These are phyloP conservation scores for Corynascus novoguineensis DNA, from an alignment of 495 filamentous ascomycete genomes.

Conservation along the genomic window DNA sequence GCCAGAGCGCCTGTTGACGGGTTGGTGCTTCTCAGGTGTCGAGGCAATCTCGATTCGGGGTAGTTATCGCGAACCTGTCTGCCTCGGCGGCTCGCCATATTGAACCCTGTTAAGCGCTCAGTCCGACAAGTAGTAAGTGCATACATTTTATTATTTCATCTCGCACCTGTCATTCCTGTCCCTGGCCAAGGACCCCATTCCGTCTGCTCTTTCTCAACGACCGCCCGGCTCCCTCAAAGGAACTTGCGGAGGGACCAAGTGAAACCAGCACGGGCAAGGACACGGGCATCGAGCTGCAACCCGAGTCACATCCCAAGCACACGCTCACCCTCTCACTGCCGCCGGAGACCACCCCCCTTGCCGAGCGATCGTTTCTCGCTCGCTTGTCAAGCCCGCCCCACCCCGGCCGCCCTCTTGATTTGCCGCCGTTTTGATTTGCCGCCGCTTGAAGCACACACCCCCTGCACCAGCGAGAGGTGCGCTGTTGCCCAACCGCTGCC, in stretches of 20 bases:
- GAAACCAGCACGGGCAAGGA: slow-evolving; percentile 16
- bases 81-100: slow-evolving; percentile 11
- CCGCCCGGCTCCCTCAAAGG: neutral
- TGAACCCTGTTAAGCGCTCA: slow-evolving; percentile 12
- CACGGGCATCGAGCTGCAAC: slow-evolving; percentile 24
- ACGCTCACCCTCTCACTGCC: slow-evolving; percentile 23
- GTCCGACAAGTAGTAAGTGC: slow-evolving; percentile 17
- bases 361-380: slow-evolving; percentile 33
- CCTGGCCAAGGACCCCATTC: neutral
- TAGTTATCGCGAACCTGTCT: slow-evolving; percentile 3
- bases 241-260: slow-evolving; percentile 8
- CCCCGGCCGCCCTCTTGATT: slow-evolving; percentile 21
- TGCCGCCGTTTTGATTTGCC: slow-evolving; percentile 34
- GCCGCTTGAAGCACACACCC: slow-evolving; percentile 28
- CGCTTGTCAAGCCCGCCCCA: slow-evolving; percentile 26
- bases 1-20: neutral
- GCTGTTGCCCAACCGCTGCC: slow-evolving; percentile 14
- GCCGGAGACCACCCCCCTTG: slow-evolving; percentile 30
- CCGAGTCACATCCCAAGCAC: slow-evolving; percentile 31
- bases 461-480: slow-evolving; percentile 21
- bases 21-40: neutral
- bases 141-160: slow-evolving; percentile 13
- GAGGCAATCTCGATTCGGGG: slow-evolving; percentile 1
- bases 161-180: neutral
- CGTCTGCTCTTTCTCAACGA: neutral